Base-by-base conservation (phyloP, 352 stramenopile species). In the Globisporangium alternatum region DNA sequence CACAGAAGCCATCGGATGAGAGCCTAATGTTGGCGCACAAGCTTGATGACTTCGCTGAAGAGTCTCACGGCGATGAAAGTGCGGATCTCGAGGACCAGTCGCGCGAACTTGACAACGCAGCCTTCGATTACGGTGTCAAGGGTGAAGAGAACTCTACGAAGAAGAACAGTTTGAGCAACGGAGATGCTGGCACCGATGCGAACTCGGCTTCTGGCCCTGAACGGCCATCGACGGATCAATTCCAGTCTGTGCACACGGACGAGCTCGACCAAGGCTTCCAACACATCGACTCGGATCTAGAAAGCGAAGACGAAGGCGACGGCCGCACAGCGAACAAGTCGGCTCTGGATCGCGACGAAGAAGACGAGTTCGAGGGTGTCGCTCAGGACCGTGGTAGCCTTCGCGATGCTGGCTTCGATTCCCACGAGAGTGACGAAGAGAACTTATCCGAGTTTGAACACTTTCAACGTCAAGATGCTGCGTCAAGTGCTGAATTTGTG, bases 341-440 rank as follows among this genome's bases (percentile, higher is more conserved):
- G 15, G n/a, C 33, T 2, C 17, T 13, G 30, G 15, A 30, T 21
- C 17, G 19, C 19, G 19, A 30, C 19, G 19, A n/a, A 0, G 28
- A 57, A 19, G 51, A 19, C 19, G 28, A 56, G 6, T 41, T 56
- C 28, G 30, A 57, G 19, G 17, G 30, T 15, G 13, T 2, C 1
- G 3, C 5, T 21, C 19, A 17, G 2, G 30, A 57, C 1, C 8
- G 8, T 10, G 31, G 31, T 37, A 57, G 19, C 8, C 5, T 43
- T 37, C 51, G 13, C 13, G 51, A 57, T 37, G 28, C 30, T 30
- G 33, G 7, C 3, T 43, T 57, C 4, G 51, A 57, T 17, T 57
- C 51, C 8, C 51, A 57, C 25, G 51, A 57, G 35, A 57, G 51
- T 5, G 51, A 57, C 51, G 51, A 57, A 39, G 51, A 57, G 19